A percentile compares a stretch with the other conserved stretches of the same genome.
Evolutionary conservation across 1,284 basidiomycete species (phyloP).

Genomic region (Rhodofomes roseus): DNA sequence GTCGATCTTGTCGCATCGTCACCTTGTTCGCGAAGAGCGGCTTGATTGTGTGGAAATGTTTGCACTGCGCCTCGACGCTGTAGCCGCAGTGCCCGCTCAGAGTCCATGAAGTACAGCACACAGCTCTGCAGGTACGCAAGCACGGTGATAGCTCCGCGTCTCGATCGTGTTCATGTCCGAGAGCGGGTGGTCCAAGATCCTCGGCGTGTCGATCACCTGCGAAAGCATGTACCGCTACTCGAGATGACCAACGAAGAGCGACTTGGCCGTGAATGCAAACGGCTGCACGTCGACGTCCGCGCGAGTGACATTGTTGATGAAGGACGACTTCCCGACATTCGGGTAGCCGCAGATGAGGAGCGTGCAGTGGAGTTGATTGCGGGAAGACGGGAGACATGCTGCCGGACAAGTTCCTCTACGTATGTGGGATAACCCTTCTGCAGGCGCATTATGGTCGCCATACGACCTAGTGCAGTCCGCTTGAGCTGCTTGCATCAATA

Average conservation of each 20-base stretch:
- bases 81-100: conserved; percentile 95
- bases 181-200: conserved; percentile 88
- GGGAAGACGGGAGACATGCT: conserved; percentile 95
- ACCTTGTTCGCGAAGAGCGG: conserved; percentile 93
- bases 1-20: conserved; percentile 92
- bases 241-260: conserved; percentile 93
- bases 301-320: conserved; percentile 97
- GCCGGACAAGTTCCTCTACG: conserved; percentile 94
- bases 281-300: conserved; percentile 98
- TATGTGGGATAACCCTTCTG: conserved; percentile 97
- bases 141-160: conserved; percentile 97
- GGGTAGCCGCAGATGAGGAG: conserved; percentile 96
- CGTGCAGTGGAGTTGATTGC: conserved; percentile 93
- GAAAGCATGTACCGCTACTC: conserved; percentile 97
- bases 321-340: conserved; percentile 97
- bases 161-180: conserved; percentile 99
- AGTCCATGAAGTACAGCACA: conserved; percentile 96
- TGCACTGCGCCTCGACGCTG: conserved; percentile 91
- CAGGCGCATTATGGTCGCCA: conserved; percentile 96
- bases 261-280: conserved; percentile 97
- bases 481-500: conserved; percentile 98
- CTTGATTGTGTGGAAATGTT: conserved; percentile 97
- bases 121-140: conserved; percentile 91
- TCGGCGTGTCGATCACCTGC: conserved; percentile 97
- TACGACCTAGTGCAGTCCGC: conserved; percentile 90